Evolutionary conservation across 352 stramenopile genomes (phyloP), one percentile per base, ranked within the genome.

Genomic region (Globisporangium okanoganense): DNA sequence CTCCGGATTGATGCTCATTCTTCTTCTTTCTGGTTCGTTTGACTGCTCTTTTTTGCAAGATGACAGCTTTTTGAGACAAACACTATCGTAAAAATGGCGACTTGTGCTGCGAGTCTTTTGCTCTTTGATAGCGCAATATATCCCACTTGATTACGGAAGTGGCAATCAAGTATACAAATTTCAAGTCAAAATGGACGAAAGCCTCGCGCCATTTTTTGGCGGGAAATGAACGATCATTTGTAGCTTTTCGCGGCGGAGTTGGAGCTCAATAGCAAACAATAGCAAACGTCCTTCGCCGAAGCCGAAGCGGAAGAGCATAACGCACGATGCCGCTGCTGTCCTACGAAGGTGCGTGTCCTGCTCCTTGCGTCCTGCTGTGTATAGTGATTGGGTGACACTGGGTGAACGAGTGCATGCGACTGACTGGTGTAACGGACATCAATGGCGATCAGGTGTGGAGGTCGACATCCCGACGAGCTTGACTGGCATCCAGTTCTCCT

Each of bases 1-100:
- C 58, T 80, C 62, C 50, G 90, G 81, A 64, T 93, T 93, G 49
- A 88, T 76, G 65, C 84, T 93, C 84, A 93, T 92, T 25, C 5
- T 48, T 43, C 20, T 45, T 50, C 5, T 36, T 25, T 8, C 9
- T 14, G n/a, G 41, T 27, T 25, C 18, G 29, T 33, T 25, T 53
- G 13, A 20, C 10, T 41, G 10, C 8, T 29, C 18, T 43, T 40
- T 5, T 52, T 41, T 12, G 14, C 45, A 50, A 24, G 29, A n/a
- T n/a, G n/a, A n/a, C n/a, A n/a, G n/a, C n/a, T n/a, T n/a, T n/a
- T n/a, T n/a, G n/a, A n/a, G n/a, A n/a, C n/a, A n/a, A n/a, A n/a
- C n/a, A n/a, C n/a, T 41, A 41, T 41, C 18, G 12, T 14, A 13
- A 16, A 20, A 44, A 44, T 44, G 38, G 38, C 38, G 18, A n/a